A percentile compares a stretch with the other conserved stretches of the same genome.
These are phyloP conservation scores for Vickermania ingenoplastis DNA, from an alignment of 208 protist genomes.

Conservation along the genomic window DNA sequence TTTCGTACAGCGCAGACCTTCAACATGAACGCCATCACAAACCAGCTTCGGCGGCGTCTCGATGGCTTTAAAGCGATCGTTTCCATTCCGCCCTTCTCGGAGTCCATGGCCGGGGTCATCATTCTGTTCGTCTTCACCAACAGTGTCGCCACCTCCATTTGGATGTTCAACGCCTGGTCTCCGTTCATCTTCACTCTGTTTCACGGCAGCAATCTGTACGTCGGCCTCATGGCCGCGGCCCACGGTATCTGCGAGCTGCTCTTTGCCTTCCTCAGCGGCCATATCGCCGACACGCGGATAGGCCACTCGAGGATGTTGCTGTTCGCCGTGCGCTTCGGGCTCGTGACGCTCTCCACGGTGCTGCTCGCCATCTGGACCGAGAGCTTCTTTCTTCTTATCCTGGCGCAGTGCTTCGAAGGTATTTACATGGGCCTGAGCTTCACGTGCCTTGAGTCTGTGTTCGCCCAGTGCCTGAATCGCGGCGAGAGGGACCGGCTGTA, in stretches of 20 bases:
- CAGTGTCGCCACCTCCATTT: slow-evolving; percentile 59
- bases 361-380: slow-evolving; percentile 22
- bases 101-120: slow-evolving; percentile 48
- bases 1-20: no score
- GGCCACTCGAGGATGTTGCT: slow-evolving; percentile 45
- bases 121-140: slow-evolving; percentile 67
- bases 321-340: slow-evolving; percentile 31
- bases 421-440: slow-evolving; percentile 56
- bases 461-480: slow-evolving; percentile 48
- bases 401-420: slow-evolving; percentile 53
- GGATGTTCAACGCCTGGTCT: slow-evolving; percentile 66
- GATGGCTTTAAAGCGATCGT: slow-evolving; percentile 6
- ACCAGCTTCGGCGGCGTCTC: background rate
- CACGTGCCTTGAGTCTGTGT: slow-evolving; percentile 54
- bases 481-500: slow-evolving; percentile 58
- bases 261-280: slow-evolving; percentile 33
- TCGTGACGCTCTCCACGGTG: slow-evolving; percentile 27
- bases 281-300: slow-evolving; percentile 41
- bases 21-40: no score
- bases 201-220: slow-evolving; percentile 40
- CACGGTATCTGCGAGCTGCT: slow-evolving; percentile 47
- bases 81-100: slow-evolving; percentile 11
- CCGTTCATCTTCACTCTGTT: slow-evolving; percentile 51
- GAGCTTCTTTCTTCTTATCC: slow-evolving; percentile 23
- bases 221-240: slow-evolving; percentile 49